Percentiles rank a stretch among this genome's conserved stretches.
These are phyloP conservation scores for Cephaloascus fragrans DNA, from an alignment of 805 yeast species.

Conservation along the genomic window DNA sequence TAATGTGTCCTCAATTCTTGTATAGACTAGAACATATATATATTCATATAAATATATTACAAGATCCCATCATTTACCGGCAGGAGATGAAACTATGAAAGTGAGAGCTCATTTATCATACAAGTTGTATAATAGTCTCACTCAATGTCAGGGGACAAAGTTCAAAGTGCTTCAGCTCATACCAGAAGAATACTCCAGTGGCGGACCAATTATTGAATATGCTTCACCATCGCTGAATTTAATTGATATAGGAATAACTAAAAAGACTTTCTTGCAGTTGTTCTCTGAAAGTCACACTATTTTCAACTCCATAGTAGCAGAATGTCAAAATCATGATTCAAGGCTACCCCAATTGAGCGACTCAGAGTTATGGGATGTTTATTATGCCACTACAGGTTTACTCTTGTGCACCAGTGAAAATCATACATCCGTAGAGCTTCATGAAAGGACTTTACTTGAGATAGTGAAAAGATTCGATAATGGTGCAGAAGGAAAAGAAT, in stretches of 20 bases:
- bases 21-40: too few species aligned
- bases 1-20: too few species aligned
- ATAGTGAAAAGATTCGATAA: slow-evolving; percentile 7
- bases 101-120: too few species aligned
- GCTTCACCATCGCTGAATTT: slow-evolving; percentile 4
- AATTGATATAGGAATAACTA: slow-evolving; percentile 22
- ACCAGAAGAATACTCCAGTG: slow-evolving; percentile 1
- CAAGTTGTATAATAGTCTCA: too few species aligned
- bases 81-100: too few species aligned
- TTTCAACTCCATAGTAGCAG: not conserved
- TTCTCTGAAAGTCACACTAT: slow-evolving; percentile 20
- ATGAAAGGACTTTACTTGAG: too few species aligned
- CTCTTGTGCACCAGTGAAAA: slow-evolving; percentile 28
- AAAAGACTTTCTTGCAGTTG: slow-evolving; percentile 15
- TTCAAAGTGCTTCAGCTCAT: slow-evolving; percentile 5
- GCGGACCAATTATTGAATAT: not conserved
- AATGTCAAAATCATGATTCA: not conserved
- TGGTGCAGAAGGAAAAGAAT: slow-evolving; percentile 2
- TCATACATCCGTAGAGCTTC: slow-evolving; percentile 18
- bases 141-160: not conserved
- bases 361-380: slow-evolving; percentile 8
- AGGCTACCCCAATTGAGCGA: not conserved
- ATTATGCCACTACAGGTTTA: slow-evolving; percentile 21
- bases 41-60: too few species aligned
- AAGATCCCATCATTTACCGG: too few species aligned